phyloP scores from a whole-genome alignment of 2,329 filamentous ascomycete species.

The Exophiala mesophila region DNA sequence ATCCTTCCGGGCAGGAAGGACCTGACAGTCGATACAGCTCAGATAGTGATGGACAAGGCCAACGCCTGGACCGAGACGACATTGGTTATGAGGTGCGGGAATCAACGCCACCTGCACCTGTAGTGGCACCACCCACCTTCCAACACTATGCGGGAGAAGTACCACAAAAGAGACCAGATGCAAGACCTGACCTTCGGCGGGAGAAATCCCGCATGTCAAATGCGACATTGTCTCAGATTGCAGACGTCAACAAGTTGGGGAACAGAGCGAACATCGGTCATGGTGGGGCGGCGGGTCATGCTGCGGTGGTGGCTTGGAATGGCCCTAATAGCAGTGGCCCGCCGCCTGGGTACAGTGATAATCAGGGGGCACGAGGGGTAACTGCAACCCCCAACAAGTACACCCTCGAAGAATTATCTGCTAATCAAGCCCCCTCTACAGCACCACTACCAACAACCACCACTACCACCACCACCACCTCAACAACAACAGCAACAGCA shows the following conservation, averaged over 20 bases:
- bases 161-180: conserved; percentile 65
- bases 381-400: conserved; percentile 28
- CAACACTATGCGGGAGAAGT: conserved; percentile 67
- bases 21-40: conserved; percentile 36
- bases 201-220: conserved; percentile 80
- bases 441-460: conserved; percentile 7
- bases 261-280: conserved; percentile 31
- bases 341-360: conserved; percentile 32
- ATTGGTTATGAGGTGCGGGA: conserved; percentile 35
- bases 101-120: conserved; percentile 67
- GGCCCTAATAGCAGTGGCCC: conserved; percentile 25
- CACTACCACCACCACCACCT: neutral
- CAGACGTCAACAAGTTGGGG: conserved; percentile 55
- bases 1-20: conserved; percentile 22
- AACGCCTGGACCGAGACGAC: conserved; percentile 25
- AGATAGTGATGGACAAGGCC: conserved; percentile 33
- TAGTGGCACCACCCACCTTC: conserved; percentile 73
- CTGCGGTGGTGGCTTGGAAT: conserved; percentile 39
- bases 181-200: conserved; percentile 70
- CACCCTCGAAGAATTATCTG: conserved; percentile 18
- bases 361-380: conserved; percentile 39
- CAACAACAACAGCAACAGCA: conserved; percentile 9
- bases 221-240: conserved; percentile 74
- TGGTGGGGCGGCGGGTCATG: conserved; percentile 35
- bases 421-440: conserved; percentile 22